These are phyloP conservation scores for Kwoniella heveanensis DNA, from an alignment of 768 basidiomycete genomes.

Conservation along the genomic window DNA sequence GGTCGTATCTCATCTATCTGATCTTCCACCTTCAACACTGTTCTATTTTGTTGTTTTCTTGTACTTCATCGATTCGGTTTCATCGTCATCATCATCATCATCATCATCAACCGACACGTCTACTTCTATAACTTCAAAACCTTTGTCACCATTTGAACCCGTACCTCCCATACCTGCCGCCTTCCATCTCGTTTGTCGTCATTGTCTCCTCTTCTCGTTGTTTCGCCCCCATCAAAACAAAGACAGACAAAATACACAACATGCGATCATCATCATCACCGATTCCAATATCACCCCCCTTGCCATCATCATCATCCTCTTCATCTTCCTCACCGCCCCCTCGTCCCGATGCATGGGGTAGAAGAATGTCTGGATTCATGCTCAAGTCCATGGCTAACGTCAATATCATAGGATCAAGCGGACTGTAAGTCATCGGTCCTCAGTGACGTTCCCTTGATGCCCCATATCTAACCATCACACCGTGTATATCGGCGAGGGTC, in stretches of 20 bases:
- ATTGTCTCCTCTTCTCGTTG: not conserved
- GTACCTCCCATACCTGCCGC: not conserved
- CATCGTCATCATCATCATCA: too few relatives aligned
- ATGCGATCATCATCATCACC: not conserved
- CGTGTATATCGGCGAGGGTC: not conserved
- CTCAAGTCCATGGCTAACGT: slow-evolving; percentile 22
- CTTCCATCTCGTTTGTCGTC: not conserved
- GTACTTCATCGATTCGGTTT: too few relatives aligned
- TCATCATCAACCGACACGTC: not conserved
- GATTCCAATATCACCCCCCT: not conserved
- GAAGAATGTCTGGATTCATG: slow-evolving; percentile 25
- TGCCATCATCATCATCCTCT: not conserved
- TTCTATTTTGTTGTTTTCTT: too few relatives aligned
- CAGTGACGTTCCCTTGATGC: not conserved
- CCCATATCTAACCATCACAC: not conserved
- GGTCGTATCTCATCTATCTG: too few relatives aligned
- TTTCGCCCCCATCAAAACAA: not conserved
- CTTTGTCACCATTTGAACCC: not conserved
- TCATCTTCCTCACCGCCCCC: slow-evolving; percentile 1
- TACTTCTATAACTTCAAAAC: not conserved
- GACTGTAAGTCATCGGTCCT: slow-evolving; percentile 18
- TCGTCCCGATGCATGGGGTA: slow-evolving; percentile 4
- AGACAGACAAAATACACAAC: not conserved
- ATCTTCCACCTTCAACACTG: not conserved
- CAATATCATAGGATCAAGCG: slow-evolving; percentile 19